phyloP scores from a whole-genome alignment of 495 filamentous ascomycete genomes.

The Podospora didyma region DNA sequence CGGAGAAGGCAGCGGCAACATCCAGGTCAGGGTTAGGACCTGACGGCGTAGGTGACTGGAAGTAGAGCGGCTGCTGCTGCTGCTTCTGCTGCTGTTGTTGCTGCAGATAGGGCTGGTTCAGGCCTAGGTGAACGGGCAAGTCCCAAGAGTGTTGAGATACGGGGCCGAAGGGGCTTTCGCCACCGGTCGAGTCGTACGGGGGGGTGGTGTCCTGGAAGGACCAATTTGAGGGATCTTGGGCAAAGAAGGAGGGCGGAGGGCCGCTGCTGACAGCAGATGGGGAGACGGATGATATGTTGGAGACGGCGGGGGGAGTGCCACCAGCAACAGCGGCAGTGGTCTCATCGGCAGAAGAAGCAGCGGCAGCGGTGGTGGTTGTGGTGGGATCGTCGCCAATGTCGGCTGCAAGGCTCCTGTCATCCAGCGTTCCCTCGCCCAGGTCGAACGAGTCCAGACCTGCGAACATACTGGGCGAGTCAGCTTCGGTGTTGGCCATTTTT shows the following conservation, averaged over 20 bases:
- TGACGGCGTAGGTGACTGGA: slow-evolving; percentile 12
- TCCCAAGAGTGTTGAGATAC: slow-evolving; percentile 10
- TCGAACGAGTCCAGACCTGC: slow-evolving; percentile 20
- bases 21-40: slow-evolving; percentile 11
- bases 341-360: slow-evolving; percentile 7
- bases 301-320: slow-evolving; percentile 17
- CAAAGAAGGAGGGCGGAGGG: slow-evolving; percentile 31
- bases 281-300: slow-evolving; percentile 30
- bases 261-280: slow-evolving; percentile 25
- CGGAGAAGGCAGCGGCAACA: slow-evolving; percentile 5
- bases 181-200: slow-evolving; percentile 36
- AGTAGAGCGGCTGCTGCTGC: slow-evolving; percentile 10
- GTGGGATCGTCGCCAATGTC: slow-evolving; percentile 5
- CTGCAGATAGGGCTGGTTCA: slow-evolving; percentile 14
- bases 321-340: slow-evolving; percentile 18
- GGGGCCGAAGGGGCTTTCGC: slow-evolving; percentile 14
- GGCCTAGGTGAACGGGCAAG: slow-evolving; percentile 23
- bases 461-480: slow-evolving; percentile 25
- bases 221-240: slow-evolving; percentile 32
- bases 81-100: slow-evolving; percentile 14
- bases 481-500: slow-evolving; percentile 25
- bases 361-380: slow-evolving; percentile 12
- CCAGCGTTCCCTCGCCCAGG: slow-evolving; percentile 9
- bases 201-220: slow-evolving; percentile 41
- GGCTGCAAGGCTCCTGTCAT: slow-evolving; percentile 10